Conservation (phyloP, 139 green algal species). For the Micractinium sp. region DNA sequence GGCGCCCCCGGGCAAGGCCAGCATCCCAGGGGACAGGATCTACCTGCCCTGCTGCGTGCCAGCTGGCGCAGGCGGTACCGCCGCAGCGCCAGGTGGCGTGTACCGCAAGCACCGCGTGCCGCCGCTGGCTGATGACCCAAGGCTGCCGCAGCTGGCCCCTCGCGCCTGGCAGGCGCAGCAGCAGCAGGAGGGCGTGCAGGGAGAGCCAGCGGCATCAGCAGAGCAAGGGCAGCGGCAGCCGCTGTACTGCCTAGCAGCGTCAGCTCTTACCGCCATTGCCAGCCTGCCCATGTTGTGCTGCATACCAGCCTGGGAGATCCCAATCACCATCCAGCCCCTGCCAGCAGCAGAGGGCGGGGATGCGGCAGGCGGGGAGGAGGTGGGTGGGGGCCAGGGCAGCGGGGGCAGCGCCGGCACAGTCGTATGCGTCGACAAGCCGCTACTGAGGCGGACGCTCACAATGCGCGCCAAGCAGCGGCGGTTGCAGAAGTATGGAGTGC, state of each 20-base stretch:
- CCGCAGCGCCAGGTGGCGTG: neutral
- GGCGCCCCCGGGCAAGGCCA: neutral
- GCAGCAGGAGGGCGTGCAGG: neutral
- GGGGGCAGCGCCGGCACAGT: neutral
- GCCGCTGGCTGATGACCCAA: slow-evolving; percentile 1
- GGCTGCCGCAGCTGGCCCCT: neutral
- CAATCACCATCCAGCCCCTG: slow-evolving; percentile 1
- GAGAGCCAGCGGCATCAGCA: neutral
- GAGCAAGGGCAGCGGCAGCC: neutral
- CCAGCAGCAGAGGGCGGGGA: neutral
- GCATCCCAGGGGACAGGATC: neutral
- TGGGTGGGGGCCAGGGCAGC: neutral
- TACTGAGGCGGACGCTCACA: slow-evolving; percentile 12
- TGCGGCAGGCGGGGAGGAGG: neutral
- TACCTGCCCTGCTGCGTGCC: slow-evolving; percentile 30
- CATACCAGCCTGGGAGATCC: slow-evolving; percentile 22
- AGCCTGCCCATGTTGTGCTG: neutral
- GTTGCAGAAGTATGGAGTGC: slow-evolving; percentile 51
- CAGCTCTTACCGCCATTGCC: neutral
- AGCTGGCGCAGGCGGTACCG: neutral
- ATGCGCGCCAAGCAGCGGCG: slow-evolving; percentile 39
- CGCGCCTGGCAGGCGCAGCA: slow-evolving; percentile 4
- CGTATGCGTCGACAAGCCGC: slow-evolving; percentile 43
- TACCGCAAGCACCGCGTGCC: slow-evolving; percentile 27
- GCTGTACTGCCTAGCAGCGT: slow-evolving; percentile 6